These are phyloP conservation scores for Vaccinium myrtillus DNA, from an alignment of 148 eudicot genomes.

Conservation along the genomic window DNA sequence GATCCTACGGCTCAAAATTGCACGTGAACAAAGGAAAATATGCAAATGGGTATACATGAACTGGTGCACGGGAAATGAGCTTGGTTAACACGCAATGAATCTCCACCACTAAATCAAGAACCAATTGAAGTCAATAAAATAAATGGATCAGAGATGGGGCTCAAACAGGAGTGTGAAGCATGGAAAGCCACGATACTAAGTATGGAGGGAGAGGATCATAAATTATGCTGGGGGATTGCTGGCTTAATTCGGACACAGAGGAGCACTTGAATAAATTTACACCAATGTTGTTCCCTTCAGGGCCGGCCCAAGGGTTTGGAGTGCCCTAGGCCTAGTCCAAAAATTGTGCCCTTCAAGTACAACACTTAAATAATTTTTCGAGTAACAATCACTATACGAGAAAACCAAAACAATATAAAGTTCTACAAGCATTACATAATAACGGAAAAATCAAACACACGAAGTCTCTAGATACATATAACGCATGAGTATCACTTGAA, in stretches of 20 bases:
- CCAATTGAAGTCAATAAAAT: neutral
- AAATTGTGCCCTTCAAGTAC: too few relatives aligned
- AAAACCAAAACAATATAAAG: too few relatives aligned
- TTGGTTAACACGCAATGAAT: neutral
- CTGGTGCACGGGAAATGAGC: neutral
- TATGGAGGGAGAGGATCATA: neutral
- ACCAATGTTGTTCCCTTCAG: conserved; percentile 14
- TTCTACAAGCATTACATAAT: too few relatives aligned
- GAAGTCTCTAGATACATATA: too few relatives aligned
- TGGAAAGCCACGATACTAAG: neutral
- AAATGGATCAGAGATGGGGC: neutral
- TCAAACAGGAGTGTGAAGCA: neutral
- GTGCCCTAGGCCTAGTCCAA: too few relatives aligned
- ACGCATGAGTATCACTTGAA: too few relatives aligned
- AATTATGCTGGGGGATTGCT: neutral
- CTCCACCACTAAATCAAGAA: neutral
- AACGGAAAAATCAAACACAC: too few relatives aligned
- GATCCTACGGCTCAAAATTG: neutral
- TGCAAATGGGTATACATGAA: neutral
- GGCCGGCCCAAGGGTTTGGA: too few relatives aligned
- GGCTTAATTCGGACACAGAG: neutral
- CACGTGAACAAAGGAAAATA: neutral
- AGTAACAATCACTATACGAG: too few relatives aligned
- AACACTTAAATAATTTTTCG: too few relatives aligned
- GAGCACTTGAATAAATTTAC: neutral